Conservation (phyloP, 306 rosid genomes). For the Purshia tridentata region DNA sequence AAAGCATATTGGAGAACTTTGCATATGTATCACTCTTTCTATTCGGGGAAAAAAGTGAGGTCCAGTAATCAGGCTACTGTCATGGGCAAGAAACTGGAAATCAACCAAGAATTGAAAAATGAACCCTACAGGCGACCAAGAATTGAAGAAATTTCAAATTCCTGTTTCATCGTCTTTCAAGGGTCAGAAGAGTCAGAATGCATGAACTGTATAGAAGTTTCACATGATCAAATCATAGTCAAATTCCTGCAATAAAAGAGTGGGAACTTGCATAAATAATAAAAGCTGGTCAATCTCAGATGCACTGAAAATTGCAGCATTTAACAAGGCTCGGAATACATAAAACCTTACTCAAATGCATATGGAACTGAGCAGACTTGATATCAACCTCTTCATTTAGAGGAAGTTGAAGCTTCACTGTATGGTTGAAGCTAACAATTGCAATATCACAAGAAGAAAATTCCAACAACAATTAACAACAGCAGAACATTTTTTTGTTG, state of each 20-base stretch:
- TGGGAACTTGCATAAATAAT: conserved; percentile 5
- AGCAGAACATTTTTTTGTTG: neutral
- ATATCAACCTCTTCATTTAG: neutral
- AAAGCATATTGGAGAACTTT: neutral
- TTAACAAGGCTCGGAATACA: neutral
- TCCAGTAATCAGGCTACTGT: neutral
- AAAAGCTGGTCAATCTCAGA: neutral
- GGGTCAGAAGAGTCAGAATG: neutral
- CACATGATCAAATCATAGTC: conserved; percentile 36
- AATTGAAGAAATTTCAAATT: conserved; percentile 8
- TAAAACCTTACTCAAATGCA: neutral
- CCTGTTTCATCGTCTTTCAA: conserved; percentile 20
- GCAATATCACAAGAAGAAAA: conserved; percentile 21
- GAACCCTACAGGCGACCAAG: neutral
- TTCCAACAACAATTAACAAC: conserved; percentile 1
- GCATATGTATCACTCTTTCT: neutral
- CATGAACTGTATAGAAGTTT: neutral
- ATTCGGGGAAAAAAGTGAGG: neutral
- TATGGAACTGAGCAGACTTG: neutral
- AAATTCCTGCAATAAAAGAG: conserved; percentile 26
- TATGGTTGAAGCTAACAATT: neutral
- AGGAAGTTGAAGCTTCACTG: neutral
- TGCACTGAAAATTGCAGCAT: neutral
- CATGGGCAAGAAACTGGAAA: neutral
- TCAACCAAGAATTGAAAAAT: neutral